Evolutionary conservation across 441 rosid genomes (phyloP).

Genomic region (Populus trichocarpa): DNA sequence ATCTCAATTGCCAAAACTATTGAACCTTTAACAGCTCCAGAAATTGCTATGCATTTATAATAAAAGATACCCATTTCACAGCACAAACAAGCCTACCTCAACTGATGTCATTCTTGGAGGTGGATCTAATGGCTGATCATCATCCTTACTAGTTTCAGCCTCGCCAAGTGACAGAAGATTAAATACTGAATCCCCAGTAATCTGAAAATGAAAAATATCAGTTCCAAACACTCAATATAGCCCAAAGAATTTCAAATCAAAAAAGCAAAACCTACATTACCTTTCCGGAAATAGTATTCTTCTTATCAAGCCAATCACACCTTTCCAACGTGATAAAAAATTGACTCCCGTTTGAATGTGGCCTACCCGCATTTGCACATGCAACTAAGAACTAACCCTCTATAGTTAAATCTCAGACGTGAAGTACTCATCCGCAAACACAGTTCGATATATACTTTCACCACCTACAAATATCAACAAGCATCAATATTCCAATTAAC

Average conservation of each 20-base stretch:
- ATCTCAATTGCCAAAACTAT: not conserved
- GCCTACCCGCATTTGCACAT: slow-evolving; percentile 80
- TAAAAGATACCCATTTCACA: not conserved
- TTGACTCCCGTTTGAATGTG: slow-evolving; percentile 88
- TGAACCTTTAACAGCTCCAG: not conserved
- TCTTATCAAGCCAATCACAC: slow-evolving; percentile 82
- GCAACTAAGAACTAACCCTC: slow-evolving; percentile 65
- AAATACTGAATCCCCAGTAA: slow-evolving; percentile 82
- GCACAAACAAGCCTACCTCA: slow-evolving; percentile 44
- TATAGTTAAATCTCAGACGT: slow-evolving; percentile 80
- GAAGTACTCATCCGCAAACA: slow-evolving; percentile 76
- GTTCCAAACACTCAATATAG: slow-evolving; percentile 11
- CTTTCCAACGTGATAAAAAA: slow-evolving; percentile 90
- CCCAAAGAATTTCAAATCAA: not conserved
- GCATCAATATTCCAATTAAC: not conserved
- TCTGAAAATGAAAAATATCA: slow-evolving; percentile 33
- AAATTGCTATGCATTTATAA: not conserved
- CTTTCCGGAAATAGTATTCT: slow-evolving; percentile 91
- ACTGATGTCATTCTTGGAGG: slow-evolving; percentile 64
- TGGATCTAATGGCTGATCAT: slow-evolving; percentile 86
- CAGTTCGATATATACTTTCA: slow-evolving; percentile 76
- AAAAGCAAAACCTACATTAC: slow-evolving; percentile 30
- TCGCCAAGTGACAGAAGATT: slow-evolving; percentile 76
- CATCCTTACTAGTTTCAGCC: slow-evolving; percentile 69
- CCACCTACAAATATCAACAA: slow-evolving; percentile 47